Evolutionary conservation across 2,329 filamentous ascomycete species (phyloP).

Genomic region (Microcyclospora tardicrescens): DNA sequence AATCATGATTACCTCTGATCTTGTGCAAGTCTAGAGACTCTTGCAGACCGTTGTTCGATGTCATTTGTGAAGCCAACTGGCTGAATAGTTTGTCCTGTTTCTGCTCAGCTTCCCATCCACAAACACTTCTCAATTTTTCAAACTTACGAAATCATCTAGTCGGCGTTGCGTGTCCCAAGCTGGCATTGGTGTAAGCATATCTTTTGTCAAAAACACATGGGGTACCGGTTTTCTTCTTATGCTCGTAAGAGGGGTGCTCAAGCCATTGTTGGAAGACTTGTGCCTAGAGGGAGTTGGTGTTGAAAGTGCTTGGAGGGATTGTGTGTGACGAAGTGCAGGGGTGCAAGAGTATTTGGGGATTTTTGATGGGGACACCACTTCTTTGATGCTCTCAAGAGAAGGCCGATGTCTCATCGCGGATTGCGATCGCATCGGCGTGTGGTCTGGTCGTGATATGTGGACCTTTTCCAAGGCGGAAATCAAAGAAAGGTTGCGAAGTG

Average conservation of each 20-base stretch:
- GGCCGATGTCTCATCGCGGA: conserved; percentile 13
- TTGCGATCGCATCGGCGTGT: neutral
- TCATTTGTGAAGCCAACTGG: conserved; percentile 56
- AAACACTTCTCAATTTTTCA: too few species aligned
- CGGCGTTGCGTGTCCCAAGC: conserved; percentile 70
- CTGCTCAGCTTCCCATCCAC: conserved; percentile 34
- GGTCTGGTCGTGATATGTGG: conserved; percentile 12
- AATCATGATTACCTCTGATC: conserved; percentile 45
- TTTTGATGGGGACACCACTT: conserved; percentile 18
- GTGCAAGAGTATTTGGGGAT: conserved; percentile 23
- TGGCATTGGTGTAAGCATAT: conserved; percentile 33
- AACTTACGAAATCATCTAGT: conserved; percentile 41
- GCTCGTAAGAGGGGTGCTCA: conserved; percentile 15
- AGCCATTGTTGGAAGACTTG: conserved; percentile 13
- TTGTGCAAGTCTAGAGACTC: conserved; percentile 65
- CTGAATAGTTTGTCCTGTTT: conserved; percentile 60
- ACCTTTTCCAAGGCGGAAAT: conserved; percentile 17
- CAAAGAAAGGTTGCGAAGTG: conserved; percentile 19
- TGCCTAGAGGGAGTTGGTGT: conserved; percentile 18
- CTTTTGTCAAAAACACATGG: conserved; percentile 56
- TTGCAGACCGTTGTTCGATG: conserved; percentile 56
- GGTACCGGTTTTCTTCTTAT: conserved; percentile 33
- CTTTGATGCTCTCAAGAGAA: conserved; percentile 20
- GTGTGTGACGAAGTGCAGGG: conserved; percentile 18
- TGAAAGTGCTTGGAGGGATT: conserved; percentile 16